Evolutionary conservation across 805 yeast species (phyloP).

Genomic region (Candida berthetii): DNA sequence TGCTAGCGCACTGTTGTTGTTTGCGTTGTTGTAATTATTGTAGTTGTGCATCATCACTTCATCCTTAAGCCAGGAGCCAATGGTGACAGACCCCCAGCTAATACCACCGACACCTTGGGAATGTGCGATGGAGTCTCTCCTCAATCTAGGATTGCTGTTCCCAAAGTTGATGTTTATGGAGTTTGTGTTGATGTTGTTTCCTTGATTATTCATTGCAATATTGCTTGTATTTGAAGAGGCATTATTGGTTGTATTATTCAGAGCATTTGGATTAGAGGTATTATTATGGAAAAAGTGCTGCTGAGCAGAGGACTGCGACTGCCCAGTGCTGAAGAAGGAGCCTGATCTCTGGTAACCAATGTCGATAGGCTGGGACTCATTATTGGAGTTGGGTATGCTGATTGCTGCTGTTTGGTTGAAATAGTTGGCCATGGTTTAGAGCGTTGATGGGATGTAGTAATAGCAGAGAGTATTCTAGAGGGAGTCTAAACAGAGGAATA

Average conservation of each 20-base stretch:
- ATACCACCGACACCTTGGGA: constrained; percentile 98
- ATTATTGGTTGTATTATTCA: neutral
- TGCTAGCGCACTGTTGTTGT: constrained; percentile 7
- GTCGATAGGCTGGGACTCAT: constrained; percentile 29
- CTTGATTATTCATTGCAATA: constrained; percentile 1
- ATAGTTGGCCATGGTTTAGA: constrained; percentile 1
- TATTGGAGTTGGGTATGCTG: constrained; percentile 22
- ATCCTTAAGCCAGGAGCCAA: constrained; percentile 94
- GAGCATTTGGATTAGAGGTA: neutral
- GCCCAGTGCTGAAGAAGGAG: constrained; percentile 11
- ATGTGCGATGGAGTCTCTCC: constrained; percentile 91
- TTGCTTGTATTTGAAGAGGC: neutral
- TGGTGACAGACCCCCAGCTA: constrained; percentile 93
- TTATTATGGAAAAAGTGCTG: constrained; percentile 7
- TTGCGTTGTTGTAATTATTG: constrained; percentile 5
- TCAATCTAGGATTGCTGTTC: constrained; percentile 38
- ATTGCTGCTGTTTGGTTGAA: constrained; percentile 22
- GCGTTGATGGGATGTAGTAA: neutral
- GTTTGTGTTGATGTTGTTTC: constrained; percentile 8
- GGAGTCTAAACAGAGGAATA: no score
- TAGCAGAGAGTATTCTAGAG: neutral
- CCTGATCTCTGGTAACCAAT: constrained; percentile 28
- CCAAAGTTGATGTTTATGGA: constrained; percentile 13
- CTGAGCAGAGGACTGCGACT: neutral
- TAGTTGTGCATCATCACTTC: constrained; percentile 62